Conservation (phyloP, 2,329 filamentous ascomycete genomes). For the Botrytis sinoallii region DNA sequence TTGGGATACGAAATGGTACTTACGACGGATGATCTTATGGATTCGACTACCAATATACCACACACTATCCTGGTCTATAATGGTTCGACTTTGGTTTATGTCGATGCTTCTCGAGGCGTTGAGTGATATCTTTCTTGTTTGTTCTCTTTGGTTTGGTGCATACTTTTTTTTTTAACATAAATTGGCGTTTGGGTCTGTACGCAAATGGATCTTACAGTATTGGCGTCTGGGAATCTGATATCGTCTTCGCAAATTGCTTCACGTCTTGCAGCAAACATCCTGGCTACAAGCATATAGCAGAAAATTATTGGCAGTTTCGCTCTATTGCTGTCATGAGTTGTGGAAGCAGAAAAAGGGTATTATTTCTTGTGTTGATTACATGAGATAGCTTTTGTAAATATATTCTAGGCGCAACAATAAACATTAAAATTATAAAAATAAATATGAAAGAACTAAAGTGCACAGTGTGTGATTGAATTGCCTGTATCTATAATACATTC, state of each 20-base stretch:
- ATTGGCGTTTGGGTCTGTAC: constrained; percentile 20
- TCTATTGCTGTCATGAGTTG: constrained; percentile 19
- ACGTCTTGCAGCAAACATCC: constrained; percentile 14
- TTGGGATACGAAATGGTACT: constrained; percentile 37
- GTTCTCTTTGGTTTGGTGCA: constrained; percentile 15
- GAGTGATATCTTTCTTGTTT: constrained; percentile 17
- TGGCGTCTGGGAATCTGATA: constrained; percentile 15
- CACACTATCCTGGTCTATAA: constrained; percentile 12
- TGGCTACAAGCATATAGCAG: constrained; percentile 18
- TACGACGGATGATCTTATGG: constrained; percentile 33
- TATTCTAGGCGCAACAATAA: constrained; percentile 12
- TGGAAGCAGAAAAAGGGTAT: constrained; percentile 4
- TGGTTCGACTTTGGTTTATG: constrained; percentile 18
- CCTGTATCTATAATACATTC: neutral
- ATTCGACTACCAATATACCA: constrained; percentile 18
- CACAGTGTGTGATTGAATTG: neutral
- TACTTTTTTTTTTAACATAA: constrained; percentile 9
- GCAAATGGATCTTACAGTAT: constrained; percentile 18
- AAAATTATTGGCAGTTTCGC: constrained; percentile 15
- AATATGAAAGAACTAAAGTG: neutral
- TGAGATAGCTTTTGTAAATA: constrained; percentile 18
- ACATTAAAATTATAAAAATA: constrained; percentile 5
- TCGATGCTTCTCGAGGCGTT: constrained; percentile 16
- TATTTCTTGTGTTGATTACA: constrained; percentile 14
- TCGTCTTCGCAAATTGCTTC: constrained; percentile 10